Evolutionary conservation across 1,139 yeast species (phyloP), one percentile per base, ranked within the genome.

Genomic region (Saccharomyces hybrid): DNA sequence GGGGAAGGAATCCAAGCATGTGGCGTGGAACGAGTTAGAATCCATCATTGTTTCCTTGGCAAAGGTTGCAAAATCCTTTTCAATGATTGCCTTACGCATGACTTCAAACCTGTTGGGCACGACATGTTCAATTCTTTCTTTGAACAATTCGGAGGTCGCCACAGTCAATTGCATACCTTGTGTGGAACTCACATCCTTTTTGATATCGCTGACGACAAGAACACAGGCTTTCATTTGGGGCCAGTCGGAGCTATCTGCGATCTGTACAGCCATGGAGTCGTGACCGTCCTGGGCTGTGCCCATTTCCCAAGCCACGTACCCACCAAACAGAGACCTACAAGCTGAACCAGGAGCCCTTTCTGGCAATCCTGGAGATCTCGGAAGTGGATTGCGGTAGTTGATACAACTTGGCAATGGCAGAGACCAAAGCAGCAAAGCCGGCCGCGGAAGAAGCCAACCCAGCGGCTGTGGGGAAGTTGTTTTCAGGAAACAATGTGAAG

Each of bases 291-390:
- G 74, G 56, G 68, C 60, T 1, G 64, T 61, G 54, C 99, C 99
- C 97, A 90, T 91, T 72, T 93, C 97, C 99, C 99, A 93, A 3
- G 98, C 98, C 14, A 93, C 99, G 69, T 84, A 93, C 6, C 99
- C 99, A 50, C 99, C 99, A 72, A 88, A 89, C 57, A 93, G 77
- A 11, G 98, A 93, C 71, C 99, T 81, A 73, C 99, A 93, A 8
- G 99, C 99, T 12, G 97, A 89, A 2, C 99, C 99, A 14, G 97
- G 97, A 89, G 21, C 99, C 99, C 73, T 90, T 93, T 73, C 99
- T 84, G 14, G 99, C 99, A 65, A 93, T 85, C 66, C 86, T 86
- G 59, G 97, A 88, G 60, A 95, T 79, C 64, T 90, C 97, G 24
- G 95, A 86, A 68, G 81, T 77, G 58, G 86, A 80, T 64, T 86